These are phyloP conservation scores for Cytidiella melzeri DNA, from an alignment of 768 basidiomycete species.

Conservation along the genomic window DNA sequence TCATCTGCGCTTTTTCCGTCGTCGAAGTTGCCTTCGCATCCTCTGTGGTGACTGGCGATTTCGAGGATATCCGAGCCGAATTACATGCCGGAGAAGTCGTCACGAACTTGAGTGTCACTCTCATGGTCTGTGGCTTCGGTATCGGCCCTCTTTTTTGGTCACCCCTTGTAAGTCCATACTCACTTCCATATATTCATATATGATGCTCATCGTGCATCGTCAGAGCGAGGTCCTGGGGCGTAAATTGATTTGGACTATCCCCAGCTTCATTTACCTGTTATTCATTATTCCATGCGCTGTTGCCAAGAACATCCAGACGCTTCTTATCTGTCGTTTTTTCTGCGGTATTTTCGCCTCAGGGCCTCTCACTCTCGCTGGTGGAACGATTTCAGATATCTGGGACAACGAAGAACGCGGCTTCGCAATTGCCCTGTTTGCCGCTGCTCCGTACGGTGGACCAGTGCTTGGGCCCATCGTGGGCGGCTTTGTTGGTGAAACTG, in stretches of 20 bases:
- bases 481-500: constrained; percentile 36
- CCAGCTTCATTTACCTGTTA: constrained; percentile 35
- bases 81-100: constrained; percentile 30
- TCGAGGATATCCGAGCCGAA: constrained; percentile 26
- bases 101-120: constrained; percentile 27
- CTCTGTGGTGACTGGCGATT: constrained; percentile 33
- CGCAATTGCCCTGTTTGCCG: constrained; percentile 36
- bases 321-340: constrained; percentile 36
- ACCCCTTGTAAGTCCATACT: constrained; percentile 17
- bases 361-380: constrained; percentile 32
- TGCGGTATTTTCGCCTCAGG: constrained; percentile 35
- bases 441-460: constrained; percentile 37
- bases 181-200: not conserved
- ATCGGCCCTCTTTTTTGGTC: constrained; percentile 27
- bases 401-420: constrained; percentile 33
- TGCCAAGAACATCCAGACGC: constrained; percentile 32
- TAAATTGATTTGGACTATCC: constrained; percentile 30
- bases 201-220: constrained; percentile 14
- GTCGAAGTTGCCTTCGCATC: constrained; percentile 32
- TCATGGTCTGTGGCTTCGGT: constrained; percentile 33
- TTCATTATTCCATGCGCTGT: constrained; percentile 37
- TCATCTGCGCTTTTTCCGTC: constrained; percentile 26
- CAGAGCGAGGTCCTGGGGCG: constrained; percentile 37
- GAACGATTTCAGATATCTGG: constrained; percentile 30
- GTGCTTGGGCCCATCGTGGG: constrained; percentile 49